Evolutionary conservation across 257 asterid species (phyloP), one percentile per base, ranked within the genome.

Genomic region (Catharanthus roseus): DNA sequence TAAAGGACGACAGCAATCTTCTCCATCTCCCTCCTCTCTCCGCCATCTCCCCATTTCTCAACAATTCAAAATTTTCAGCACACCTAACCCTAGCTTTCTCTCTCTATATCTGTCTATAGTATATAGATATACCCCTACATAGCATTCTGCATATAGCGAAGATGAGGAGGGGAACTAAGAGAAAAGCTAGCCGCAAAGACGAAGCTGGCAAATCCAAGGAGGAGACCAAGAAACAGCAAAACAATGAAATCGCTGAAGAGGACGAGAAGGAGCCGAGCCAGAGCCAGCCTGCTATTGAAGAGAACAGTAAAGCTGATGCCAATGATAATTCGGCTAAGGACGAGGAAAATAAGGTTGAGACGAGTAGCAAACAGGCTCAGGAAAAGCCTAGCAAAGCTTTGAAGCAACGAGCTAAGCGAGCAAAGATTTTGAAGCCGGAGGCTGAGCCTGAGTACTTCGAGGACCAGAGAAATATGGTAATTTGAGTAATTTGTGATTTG

Each of bases 391-490:
- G 68, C 76, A 79, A 79, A 64, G 71, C 81, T 78, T 76, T 49
- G 50, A 82, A 77, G 69, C 80, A 66, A 23, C 75, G 82, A 58
- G 83, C 81, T 78, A 91, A 89, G 87, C 83, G 85, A 69, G 75
- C 86, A 38, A 85, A 71, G 73, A 44, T 79, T 75, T 10, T 68
- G 10, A 87, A 83, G 75, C 84, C 78, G 24, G 84, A 85, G 47
- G 47, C 74, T 8, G 90, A 86, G 82, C 42, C 93, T 0, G 95
- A 91, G 82, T 89, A 86, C 79, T 89, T 91, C 65, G 81, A 80
- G 0, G 96, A 91, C 42, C 80, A 79, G 84, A 88, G 96, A 50
- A 89, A 86, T 80, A 77, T 91, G 90, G 97, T 91, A 86, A 62
- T 24, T 21, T n/a, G 18, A 57, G 70, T 7, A 38, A 56, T 56